Conservation (phyloP, 2,329 filamentous ascomycete species). For the Triangularia setosa region DNA sequence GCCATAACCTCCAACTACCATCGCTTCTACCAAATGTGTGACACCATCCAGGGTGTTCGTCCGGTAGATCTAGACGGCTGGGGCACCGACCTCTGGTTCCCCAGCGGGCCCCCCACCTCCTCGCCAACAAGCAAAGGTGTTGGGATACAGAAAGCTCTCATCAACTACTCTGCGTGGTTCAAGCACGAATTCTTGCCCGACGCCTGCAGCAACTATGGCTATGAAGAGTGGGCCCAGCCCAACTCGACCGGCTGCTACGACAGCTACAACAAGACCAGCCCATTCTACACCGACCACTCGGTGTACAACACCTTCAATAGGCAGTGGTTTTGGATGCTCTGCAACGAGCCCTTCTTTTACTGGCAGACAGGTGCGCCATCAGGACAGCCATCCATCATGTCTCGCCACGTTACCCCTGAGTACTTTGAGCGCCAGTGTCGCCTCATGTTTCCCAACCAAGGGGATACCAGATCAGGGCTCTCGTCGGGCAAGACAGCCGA, state of each 20-base stretch:
- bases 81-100: not conserved
- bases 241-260: constrained; percentile 48
- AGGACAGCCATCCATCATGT: constrained; percentile 44
- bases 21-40: constrained; percentile 35
- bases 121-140: constrained; percentile 41
- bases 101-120: not conserved
- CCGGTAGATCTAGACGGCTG: constrained; percentile 2
- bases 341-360: constrained; percentile 59
- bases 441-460: constrained; percentile 50
- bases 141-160: constrained; percentile 50
- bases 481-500: constrained; percentile 42
- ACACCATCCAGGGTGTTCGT: constrained; percentile 34
- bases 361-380: constrained; percentile 51
- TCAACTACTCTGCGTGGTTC: constrained; percentile 53
- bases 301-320: constrained; percentile 44
- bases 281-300: constrained; percentile 47
- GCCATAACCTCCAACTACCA: not conserved
- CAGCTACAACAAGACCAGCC: constrained; percentile 46
- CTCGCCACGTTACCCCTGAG: constrained; percentile 44
- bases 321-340: constrained; percentile 59
- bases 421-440: constrained; percentile 56
- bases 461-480: constrained; percentile 47
- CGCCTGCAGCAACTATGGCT: constrained; percentile 45
- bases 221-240: constrained; percentile 39
- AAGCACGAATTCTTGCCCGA: constrained; percentile 43